Conservation (phyloP, 805 yeast genomes). For the Teunomyces pallodes region DNA sequence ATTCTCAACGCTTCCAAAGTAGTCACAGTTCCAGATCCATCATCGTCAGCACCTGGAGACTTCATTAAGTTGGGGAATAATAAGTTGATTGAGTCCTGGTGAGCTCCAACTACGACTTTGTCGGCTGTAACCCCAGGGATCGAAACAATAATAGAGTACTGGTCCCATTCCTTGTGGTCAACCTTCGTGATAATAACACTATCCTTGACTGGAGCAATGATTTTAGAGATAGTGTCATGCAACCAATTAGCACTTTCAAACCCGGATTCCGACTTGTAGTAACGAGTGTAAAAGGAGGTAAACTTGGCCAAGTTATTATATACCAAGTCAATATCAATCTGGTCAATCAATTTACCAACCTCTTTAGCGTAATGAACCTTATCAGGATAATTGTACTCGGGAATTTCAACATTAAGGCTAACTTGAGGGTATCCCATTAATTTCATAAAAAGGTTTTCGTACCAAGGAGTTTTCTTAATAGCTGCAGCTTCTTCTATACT, state of each 20-base stretch:
- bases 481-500: conserved; percentile 30
- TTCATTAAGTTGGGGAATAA: conserved; percentile 63
- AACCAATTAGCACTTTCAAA: conserved; percentile 72
- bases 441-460: not conserved
- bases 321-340: conserved; percentile 49
- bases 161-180: conserved; percentile 71
- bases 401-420: conserved; percentile 12
- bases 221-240: conserved; percentile 43
- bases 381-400: conserved; percentile 53
- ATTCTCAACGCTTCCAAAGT: conserved; percentile 72
- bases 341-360: conserved; percentile 40
- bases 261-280: conserved; percentile 73
- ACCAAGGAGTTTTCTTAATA: conserved; percentile 13
- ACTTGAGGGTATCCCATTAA: not conserved
- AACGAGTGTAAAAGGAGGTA: conserved; percentile 71
- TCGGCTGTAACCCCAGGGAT: conserved; percentile 51
- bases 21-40: conserved; percentile 85
- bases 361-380: conserved; percentile 31
- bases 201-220: conserved; percentile 25
- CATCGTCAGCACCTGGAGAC: conserved; percentile 96
- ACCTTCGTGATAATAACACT: conserved; percentile 45
- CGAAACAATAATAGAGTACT: conserved; percentile 68
- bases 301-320: conserved; percentile 56
- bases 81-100: conserved; percentile 80
- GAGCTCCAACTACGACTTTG: conserved; percentile 80